A percentile compares a stretch with the other conserved stretches of the same genome.
phyloP scores from a whole-genome alignment of 1,139 yeast species.

The Zygoascus meyerae region DNA sequence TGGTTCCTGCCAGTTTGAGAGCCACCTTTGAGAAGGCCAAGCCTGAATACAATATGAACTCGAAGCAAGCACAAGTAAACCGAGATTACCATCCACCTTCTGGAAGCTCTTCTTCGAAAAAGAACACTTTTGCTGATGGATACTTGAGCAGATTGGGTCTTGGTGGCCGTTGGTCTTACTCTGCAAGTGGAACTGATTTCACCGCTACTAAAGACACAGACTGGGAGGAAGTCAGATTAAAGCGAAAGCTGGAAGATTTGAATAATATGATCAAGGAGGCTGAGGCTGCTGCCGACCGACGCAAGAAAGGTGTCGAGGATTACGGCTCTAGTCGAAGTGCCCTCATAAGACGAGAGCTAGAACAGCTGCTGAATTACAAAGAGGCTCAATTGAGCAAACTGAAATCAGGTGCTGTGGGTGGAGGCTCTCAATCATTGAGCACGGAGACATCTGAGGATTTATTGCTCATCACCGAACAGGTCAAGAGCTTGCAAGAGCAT shows the following conservation, averaged over 20 bases:
- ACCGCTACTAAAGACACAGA: constrained; percentile 67
- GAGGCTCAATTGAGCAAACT: constrained; percentile 43
- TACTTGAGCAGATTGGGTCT: constrained; percentile 43
- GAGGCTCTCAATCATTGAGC: constrained; percentile 15
- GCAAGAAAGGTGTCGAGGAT: constrained; percentile 41
- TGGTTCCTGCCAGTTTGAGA: constrained; percentile 89
- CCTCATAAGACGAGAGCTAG: constrained; percentile 63
- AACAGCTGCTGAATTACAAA: constrained; percentile 73
- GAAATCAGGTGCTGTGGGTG: constrained; percentile 21
- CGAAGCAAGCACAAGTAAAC: constrained; percentile 43
- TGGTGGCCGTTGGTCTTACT: constrained; percentile 33
- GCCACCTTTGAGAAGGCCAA: constrained; percentile 86
- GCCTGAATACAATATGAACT: constrained; percentile 66
- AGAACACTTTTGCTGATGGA: constrained; percentile 43
- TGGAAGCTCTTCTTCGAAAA: constrained; percentile 28
- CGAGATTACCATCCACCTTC: constrained; percentile 12
- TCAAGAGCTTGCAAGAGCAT: constrained; percentile 54
- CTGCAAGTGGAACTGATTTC: constrained; percentile 66
- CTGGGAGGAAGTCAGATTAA: constrained; percentile 83
- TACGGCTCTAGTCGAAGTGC: constrained; percentile 37
- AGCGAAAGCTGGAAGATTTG: constrained; percentile 69
- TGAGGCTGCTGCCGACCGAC: constrained; percentile 44
- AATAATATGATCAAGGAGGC: constrained; percentile 59
- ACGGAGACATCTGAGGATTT: constrained; percentile 44
- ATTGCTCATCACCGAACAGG: constrained; percentile 59